Base-by-base conservation (phyloP, 148 eudicot species). In the Rhododendron molle region DNA sequence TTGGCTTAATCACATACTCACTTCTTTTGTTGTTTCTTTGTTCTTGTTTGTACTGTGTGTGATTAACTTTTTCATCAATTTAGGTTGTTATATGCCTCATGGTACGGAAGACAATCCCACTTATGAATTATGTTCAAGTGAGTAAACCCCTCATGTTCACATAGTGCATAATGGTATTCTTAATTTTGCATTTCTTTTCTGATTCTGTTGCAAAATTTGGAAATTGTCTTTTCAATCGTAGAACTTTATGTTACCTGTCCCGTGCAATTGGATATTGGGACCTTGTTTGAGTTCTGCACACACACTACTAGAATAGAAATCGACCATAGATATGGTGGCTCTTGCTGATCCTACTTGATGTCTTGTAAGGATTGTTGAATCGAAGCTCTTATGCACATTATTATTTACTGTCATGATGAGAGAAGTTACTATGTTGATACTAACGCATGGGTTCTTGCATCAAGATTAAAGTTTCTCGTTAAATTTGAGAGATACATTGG, bases 11-110 rank as follows among this genome's bases (percentile, higher is more conserved):
- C 21, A 52, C 65, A 6, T 36, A 28, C 26, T 74, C 49, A 65
- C 28, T 74, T 43, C 34, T 69, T 7, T 28, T 82, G 49, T 36
- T n/a, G 60, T 0, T 23, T n/a, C 49, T 52, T 65, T 44, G 50
- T 85, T 65, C 40, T 10, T 79, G 47, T 86, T 81, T 79, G 56
- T 86, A 58, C 32, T 49, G 21, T 60, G 72, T 47, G 5, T 43
- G 71, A 52, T 77, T 18, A 62, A 67, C 18, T 9, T 72, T 43
- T 86, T 47, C 65, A 78, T 16, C 54, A 54, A 81, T 73, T 47
- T 83, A 97, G 99, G 98, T 97, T 87, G 98, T 97, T 81, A 94
- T 94, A 84, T 95, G 98, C 90, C 97, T 97, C 86, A 94, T 97
- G 98, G 72, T 94, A 86, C 93, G 99, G 89, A 97, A 94, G 94